phyloP scores from a whole-genome alignment of 768 basidiomycete species.

The Pleurotus eryngii region DNA sequence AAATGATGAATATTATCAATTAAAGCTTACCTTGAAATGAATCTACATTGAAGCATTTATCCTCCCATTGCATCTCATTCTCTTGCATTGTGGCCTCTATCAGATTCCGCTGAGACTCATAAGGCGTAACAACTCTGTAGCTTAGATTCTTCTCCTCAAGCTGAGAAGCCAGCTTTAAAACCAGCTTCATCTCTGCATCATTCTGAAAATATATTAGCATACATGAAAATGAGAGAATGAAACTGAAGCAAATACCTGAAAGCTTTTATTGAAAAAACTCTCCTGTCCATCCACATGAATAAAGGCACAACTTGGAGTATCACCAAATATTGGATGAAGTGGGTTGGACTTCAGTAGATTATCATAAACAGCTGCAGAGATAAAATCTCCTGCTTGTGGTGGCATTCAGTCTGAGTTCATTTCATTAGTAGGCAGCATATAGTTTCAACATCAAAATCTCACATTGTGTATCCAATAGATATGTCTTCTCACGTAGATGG shows the following conservation, averaged over 20 bases:
- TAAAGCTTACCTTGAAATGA: slow-evolving; percentile 68
- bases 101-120: slow-evolving; percentile 64
- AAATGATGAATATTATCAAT: slow-evolving; percentile 9
- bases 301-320: slow-evolving; percentile 56
- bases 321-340: slow-evolving; percentile 43
- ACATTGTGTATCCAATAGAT: slow-evolving; percentile 79
- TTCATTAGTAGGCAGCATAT: slow-evolving; percentile 7
- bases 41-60: slow-evolving; percentile 83
- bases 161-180: slow-evolving; percentile 53
- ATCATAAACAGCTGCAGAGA: slow-evolving; percentile 67
- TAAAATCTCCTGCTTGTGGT: slow-evolving; percentile 69
- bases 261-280: slow-evolving; percentile 14
- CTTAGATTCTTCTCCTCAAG: slow-evolving; percentile 47
- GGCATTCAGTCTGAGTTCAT: slow-evolving; percentile 73
- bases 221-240: slow-evolving; percentile 23
- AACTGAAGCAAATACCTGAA: slow-evolving; percentile 10
- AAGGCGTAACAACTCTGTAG: slow-evolving; percentile 76
- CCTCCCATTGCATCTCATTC: slow-evolving; percentile 52
- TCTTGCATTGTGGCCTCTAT: slow-evolving; percentile 57
- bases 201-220: slow-evolving; percentile 43
- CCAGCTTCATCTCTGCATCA: slow-evolving; percentile 48
- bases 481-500: slow-evolving; percentile 46
- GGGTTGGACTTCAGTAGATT: slow-evolving; percentile 52
- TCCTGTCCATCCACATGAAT: slow-evolving; percentile 50
- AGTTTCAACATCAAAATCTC: slow-evolving; percentile 20